phyloP scores from a whole-genome alignment of 2,329 filamentous ascomycete genomes.

The Pseudogymnoascus sp. region DNA sequence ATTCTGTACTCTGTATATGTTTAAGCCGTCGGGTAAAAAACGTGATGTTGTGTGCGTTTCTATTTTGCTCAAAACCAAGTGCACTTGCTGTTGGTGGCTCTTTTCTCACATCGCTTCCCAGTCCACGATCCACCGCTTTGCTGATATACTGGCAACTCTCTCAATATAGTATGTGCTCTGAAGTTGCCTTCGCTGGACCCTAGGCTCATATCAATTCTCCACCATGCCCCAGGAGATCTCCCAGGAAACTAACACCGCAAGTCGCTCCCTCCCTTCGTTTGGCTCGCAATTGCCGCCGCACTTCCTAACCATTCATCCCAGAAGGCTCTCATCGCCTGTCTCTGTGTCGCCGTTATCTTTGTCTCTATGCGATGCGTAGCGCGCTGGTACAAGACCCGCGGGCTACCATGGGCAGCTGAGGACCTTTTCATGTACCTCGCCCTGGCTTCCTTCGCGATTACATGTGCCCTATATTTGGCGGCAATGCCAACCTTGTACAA shows the following conservation, averaged over 20 bases:
- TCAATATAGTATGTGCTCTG: neutral
- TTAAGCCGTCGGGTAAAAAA: neutral
- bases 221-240: neutral
- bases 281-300: neutral
- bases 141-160: neutral
- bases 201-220: neutral
- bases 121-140: neutral
- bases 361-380: conserved; percentile 14
- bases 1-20: neutral
- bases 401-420: conserved; percentile 15
- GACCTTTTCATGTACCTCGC: conserved; percentile 16
- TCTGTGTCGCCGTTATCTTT: conserved; percentile 13
- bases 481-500: conserved; percentile 30
- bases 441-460: conserved; percentile 25
- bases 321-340: conserved; percentile 17
- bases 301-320: neutral
- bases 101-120: neutral
- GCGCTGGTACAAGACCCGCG: conserved; percentile 14
- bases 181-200: neutral
- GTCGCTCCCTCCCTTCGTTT: neutral
- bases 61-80: neutral
- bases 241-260: neutral
- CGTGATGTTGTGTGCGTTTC: neutral
- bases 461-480: conserved; percentile 30
- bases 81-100: neutral